phyloP scores from a whole-genome alignment of 2,329 filamentous ascomycete genomes.

The Trichophyton simii region DNA sequence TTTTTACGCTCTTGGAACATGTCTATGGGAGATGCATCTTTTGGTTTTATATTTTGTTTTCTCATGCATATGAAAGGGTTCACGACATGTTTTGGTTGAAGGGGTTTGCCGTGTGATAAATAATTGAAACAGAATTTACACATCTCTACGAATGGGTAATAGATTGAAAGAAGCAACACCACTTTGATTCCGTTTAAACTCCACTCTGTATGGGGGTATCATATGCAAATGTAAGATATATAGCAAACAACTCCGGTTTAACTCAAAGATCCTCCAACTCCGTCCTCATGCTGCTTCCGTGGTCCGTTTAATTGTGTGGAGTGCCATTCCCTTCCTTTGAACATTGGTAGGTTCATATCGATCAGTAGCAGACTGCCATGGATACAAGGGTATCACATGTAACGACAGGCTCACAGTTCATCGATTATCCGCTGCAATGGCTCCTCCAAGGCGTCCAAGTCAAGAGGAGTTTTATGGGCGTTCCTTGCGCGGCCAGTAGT shows the following conservation, averaged over 20 bases:
- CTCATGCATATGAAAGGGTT: not conserved
- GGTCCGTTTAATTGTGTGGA: not conserved
- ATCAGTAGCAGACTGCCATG: too few species aligned
- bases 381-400: not conserved
- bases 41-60: not conserved
- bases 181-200: not conserved
- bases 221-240: slow-evolving; percentile 4
- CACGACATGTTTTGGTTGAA: slow-evolving; percentile 1
- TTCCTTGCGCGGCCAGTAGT: not conserved
- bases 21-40: not conserved
- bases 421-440: slow-evolving; percentile 9
- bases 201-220: slow-evolving; percentile 5
- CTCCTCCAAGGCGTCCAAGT: not conserved
- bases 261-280: not conserved
- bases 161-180: not conserved
- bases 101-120: not conserved
- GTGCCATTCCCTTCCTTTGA: not conserved
- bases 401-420: slow-evolving; percentile 5
- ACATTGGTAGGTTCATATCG: too few species aligned
- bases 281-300: not conserved
- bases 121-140: not conserved
- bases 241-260: not conserved
- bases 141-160: not conserved
- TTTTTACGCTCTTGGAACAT: not conserved
- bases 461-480: not conserved